A percentile compares a stretch with the other conserved stretches of the same genome.
Conservation (phyloP, 2,329 filamentous ascomycete genomes). For the Fusarium palustre region DNA sequence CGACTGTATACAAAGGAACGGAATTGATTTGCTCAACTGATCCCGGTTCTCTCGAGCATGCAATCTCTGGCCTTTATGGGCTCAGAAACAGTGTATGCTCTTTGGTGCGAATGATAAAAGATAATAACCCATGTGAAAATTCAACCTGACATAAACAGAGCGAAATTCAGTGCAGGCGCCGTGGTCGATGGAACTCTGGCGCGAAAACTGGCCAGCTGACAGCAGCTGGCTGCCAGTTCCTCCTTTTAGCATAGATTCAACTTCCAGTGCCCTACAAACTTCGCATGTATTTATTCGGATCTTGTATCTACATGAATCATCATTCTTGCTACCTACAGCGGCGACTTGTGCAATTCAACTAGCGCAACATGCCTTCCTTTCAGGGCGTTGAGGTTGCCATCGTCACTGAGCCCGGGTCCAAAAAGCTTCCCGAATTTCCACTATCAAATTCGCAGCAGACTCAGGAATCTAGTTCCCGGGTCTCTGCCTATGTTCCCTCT, state of each 20-base stretch:
- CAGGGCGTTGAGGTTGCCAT: slow-evolving; percentile 62
- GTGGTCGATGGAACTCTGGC: not conserved
- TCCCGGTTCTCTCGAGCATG: not conserved
- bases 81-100: not conserved
- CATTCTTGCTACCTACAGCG: not conserved
- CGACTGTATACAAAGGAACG: slow-evolving; percentile 42
- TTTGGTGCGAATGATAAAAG: not conserved
- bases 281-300: not conserved
- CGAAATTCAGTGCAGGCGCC: too few relatives aligned
- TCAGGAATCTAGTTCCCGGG: slow-evolving; percentile 54
- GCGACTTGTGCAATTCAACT: not conserved
- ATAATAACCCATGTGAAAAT: not conserved
- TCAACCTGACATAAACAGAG: not conserved
- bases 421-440: slow-evolving; percentile 64
- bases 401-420: slow-evolving; percentile 51
- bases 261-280: not conserved
- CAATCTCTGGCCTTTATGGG: not conserved
- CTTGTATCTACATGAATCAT: not conserved
- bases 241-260: not conserved
- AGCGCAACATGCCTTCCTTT: slow-evolving; percentile 59
- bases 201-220: slow-evolving; percentile 9
- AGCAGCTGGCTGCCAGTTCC: slow-evolving; percentile 25
- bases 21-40: slow-evolving; percentile 32
- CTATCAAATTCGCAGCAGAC: slow-evolving; percentile 59
- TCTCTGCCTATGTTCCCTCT: slow-evolving; percentile 69